Percentiles rank a stretch among this genome's conserved stretches.
Evolutionary conservation across 129 eudicot species (phyloP).

Genomic region (Silybum marianum): DNA sequence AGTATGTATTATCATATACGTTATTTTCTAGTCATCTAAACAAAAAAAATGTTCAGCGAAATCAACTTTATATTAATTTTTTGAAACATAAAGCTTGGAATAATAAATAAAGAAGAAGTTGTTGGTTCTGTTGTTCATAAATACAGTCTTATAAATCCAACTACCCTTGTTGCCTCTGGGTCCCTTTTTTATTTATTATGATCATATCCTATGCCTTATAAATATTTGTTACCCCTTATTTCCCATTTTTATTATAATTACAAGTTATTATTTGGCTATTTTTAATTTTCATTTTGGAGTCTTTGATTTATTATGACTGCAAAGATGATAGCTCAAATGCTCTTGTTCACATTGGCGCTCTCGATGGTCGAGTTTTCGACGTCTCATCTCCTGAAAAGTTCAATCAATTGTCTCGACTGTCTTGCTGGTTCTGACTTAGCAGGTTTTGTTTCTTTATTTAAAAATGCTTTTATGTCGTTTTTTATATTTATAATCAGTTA

Average conservation of each 20-base stretch:
- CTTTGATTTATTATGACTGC: neutral
- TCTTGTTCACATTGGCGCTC: conserved; percentile 43
- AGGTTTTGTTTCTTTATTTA: conserved; percentile 22
- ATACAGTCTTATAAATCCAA: conserved; percentile 27
- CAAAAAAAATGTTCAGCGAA: neutral
- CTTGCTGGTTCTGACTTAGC: conserved; percentile 4
- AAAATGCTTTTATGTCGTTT: neutral
- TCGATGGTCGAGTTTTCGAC: conserved; percentile 37
- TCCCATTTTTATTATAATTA: neutral
- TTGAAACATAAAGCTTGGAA: neutral
- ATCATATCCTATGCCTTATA: conserved; percentile 25
- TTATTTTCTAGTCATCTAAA: neutral
- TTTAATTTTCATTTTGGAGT: neutral
- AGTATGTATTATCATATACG: too few relatives aligned
- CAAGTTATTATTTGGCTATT: neutral
- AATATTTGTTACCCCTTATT: conserved; percentile 19
- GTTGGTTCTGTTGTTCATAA: conserved; percentile 30
- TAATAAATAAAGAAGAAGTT: conserved; percentile 18
- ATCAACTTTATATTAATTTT: neutral
- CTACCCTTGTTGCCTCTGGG: conserved; percentile 36
- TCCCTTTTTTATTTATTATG: conserved; percentile 37
- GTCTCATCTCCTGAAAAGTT: conserved; percentile 50
- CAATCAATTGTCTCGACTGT: conserved; percentile 51
- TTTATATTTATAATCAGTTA: too few relatives aligned
- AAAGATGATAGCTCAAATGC: conserved; percentile 26